Base-by-base conservation (phyloP, 176 grass and related monocot genomes). In the Alopecurus myosuroides region DNA sequence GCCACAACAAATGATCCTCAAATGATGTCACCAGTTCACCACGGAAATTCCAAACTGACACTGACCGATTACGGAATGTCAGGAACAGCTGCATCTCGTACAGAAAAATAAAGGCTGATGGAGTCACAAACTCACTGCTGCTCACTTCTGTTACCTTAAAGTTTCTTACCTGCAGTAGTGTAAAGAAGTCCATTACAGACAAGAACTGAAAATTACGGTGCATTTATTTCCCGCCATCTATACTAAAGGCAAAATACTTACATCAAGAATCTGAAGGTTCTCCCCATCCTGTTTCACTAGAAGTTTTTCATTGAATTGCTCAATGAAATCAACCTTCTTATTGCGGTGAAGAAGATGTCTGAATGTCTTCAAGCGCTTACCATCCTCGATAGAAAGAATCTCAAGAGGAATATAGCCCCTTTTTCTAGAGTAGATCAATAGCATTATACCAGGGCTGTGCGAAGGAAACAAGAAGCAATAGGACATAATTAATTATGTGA, bases 271-370 rank as follows among this genome's bases (percentile, higher is more conserved):
- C 64, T 93, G 88, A 79, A 93, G 88, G 71, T 93, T 93, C 85
- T 93, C 91, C 44, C 85, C 81, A 15, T 93, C 91, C 63, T 93
- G 88, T 74, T 93, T 93, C n/a, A 93, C 82, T n/a, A 93, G 77
- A 88, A 93, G 88, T 25, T 93, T 93, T 46, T 93, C 91, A 57
- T 93, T 93, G 85, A 93, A 93, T 80, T 90, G 91, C 69, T 93
- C 88, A 1, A 90, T 93, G 23, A 90, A 93, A 81, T 93, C 85
- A 22, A 93, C 82, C 41, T 90, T 93, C 72, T 93, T 90, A 66
- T 88, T 93, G 68, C 85, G 84, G 42, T 93, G 91, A 80, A 93
- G 85, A 77, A 85, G 85, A 85, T 93, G 88, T 25, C 79, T 93
- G 52, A 93, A 93, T 28, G 85, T 90, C 78, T 93, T 88, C 30